Conservation (phyloP, 495 filamentous ascomycete genomes). For the Neurospora sp. region DNA sequence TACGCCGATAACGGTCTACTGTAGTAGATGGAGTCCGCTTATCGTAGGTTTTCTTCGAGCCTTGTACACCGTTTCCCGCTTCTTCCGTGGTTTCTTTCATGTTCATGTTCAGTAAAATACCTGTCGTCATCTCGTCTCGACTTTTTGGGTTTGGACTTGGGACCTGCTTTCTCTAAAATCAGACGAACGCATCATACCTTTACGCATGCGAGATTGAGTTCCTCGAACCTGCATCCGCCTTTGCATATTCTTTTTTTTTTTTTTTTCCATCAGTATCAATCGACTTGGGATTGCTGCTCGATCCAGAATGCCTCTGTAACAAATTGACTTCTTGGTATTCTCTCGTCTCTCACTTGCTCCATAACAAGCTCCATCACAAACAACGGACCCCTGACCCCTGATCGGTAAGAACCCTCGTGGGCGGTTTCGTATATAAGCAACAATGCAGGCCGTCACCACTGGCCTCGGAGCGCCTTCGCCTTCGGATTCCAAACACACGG, state of each 20-base stretch:
- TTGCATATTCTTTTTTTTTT: background rate
- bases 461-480: background rate
- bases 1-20: too few species aligned
- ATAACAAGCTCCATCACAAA: background rate
- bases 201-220: background rate
- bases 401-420: background rate
- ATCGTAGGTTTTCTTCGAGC: background rate
- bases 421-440: background rate
- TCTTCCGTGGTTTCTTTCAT: background rate
- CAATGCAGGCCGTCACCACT: constrained; percentile 9
- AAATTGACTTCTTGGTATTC: background rate
- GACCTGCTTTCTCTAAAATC: background rate
- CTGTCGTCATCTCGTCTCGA: background rate
- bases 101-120: background rate
- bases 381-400: background rate
- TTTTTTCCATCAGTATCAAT: background rate
- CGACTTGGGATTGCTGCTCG: background rate
- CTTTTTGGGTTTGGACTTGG: background rate
- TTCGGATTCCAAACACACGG: background rate
- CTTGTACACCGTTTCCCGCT: background rate
- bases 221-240: background rate
- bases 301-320: background rate
- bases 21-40: background rate
- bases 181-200: background rate
- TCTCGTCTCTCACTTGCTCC: background rate